These are phyloP conservation scores for Elsinoe necatrix DNA, from an alignment of 2,329 filamentous ascomycete genomes.

Conservation along the genomic window DNA sequence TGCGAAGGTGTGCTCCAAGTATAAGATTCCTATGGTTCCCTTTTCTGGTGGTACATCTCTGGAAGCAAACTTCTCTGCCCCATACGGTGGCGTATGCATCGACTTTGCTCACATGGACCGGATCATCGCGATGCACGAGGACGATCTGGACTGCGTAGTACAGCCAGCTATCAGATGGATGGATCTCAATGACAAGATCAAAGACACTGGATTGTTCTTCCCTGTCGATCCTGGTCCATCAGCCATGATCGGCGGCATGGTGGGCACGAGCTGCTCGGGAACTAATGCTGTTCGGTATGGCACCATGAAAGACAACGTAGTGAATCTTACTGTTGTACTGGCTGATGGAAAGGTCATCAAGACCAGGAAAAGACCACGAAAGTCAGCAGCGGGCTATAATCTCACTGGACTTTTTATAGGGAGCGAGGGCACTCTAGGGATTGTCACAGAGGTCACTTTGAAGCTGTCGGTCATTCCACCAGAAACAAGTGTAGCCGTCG, in stretches of 20 bases:
- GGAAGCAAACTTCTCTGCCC: slow-evolving; percentile 84
- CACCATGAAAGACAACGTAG: slow-evolving; percentile 82
- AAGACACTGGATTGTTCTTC: slow-evolving; percentile 73
- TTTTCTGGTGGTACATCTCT: slow-evolving; percentile 81
- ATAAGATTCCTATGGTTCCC: slow-evolving; percentile 74
- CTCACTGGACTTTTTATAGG: slow-evolving; percentile 72
- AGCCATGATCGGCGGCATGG: slow-evolving; percentile 75
- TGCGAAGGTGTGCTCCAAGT: slow-evolving; percentile 65
- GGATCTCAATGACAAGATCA: slow-evolving; percentile 68
- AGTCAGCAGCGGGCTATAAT: slow-evolving; percentile 77
- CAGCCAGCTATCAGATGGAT: slow-evolving; percentile 92
- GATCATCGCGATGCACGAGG: slow-evolving; percentile 68
- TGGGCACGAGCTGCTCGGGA: slow-evolving; percentile 64
- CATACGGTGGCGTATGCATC: slow-evolving; percentile 74
- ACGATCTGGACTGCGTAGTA: slow-evolving; percentile 88
- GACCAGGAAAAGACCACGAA: slow-evolving; percentile 64
- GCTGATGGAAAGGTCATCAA: slow-evolving; percentile 73
- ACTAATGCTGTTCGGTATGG: slow-evolving; percentile 76
- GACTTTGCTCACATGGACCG: slow-evolving; percentile 85
- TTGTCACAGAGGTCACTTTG: slow-evolving; percentile 75
- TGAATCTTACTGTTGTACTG: slow-evolving; percentile 72
- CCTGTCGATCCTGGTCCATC: slow-evolving; percentile 75
- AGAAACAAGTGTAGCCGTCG: slow-evolving; percentile 68
- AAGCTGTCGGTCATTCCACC: slow-evolving; percentile 71
- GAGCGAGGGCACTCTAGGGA: slow-evolving; percentile 69